These are phyloP conservation scores for Suhomyces canberraensis DNA, from an alignment of 805 yeast genomes.

Conservation along the genomic window DNA sequence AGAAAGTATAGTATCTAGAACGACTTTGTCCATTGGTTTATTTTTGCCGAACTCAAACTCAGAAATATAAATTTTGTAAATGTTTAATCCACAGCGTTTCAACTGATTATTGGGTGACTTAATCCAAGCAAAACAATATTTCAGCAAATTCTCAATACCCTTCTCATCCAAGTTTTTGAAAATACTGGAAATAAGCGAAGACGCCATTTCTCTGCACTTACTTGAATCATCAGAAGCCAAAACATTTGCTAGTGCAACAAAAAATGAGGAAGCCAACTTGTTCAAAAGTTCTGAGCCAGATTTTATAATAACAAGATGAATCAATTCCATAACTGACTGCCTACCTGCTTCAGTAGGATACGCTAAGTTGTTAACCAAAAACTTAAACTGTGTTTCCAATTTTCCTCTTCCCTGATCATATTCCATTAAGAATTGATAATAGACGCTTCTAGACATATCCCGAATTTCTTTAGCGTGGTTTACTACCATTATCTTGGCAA, in stretches of 20 bases:
- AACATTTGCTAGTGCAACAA: slow-evolving; percentile 76
- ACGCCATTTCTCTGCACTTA: slow-evolving; percentile 82
- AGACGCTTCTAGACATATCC: slow-evolving; percentile 78
- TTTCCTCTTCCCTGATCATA: slow-evolving; percentile 90
- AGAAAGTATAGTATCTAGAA: slow-evolving; percentile 18
- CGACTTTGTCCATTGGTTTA: slow-evolving; percentile 39
- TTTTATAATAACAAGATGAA: slow-evolving; percentile 66
- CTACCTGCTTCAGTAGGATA: slow-evolving; percentile 88
- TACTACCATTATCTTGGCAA: slow-evolving; percentile 83
- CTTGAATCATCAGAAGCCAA: slow-evolving; percentile 73
- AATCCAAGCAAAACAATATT: slow-evolving; percentile 59
- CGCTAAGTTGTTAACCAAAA: slow-evolving; percentile 72
- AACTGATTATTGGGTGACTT: slow-evolving; percentile 48
- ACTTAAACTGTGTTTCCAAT: slow-evolving; percentile 76
- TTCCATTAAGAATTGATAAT: slow-evolving; percentile 83
- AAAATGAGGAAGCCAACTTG: slow-evolving; percentile 70
- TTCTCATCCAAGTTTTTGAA: slow-evolving; percentile 45
- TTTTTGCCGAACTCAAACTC: slow-evolving; percentile 44
- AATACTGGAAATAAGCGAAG: slow-evolving; percentile 54
- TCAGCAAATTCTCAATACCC: slow-evolving; percentile 36
- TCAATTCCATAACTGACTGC: slow-evolving; percentile 84
- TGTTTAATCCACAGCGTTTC: slow-evolving; percentile 69
- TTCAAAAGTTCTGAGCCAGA: slow-evolving; percentile 56
- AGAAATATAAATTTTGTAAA: slow-evolving; percentile 59
- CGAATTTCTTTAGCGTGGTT: slow-evolving; percentile 81